Percentiles rank a stretch among this genome's conserved stretches.
Evolutionary conservation across 495 filamentous ascomycete species (phyloP).

Genomic region (Pyronema omphalodes): DNA sequence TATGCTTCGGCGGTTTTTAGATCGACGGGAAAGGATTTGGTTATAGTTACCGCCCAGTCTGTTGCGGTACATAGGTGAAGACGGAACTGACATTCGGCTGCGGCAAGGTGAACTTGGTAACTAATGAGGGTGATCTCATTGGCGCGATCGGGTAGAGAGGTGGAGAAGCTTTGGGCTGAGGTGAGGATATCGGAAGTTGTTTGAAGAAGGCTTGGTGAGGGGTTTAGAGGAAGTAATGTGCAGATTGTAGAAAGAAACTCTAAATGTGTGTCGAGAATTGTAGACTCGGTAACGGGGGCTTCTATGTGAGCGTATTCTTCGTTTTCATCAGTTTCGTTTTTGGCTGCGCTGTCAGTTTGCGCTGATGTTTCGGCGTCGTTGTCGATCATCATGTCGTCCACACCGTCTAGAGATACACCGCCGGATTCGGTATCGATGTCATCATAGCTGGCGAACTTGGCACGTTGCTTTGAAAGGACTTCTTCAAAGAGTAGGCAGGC

Average conservation of each 20-base stretch:
- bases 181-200: background rate
- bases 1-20: conserved; percentile 31
- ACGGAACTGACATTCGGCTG: conserved; percentile 39
- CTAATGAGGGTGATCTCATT: conserved; percentile 33
- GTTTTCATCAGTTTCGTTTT: background rate
- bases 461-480: conserved; percentile 8
- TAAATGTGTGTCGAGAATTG: background rate
- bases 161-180: background rate
- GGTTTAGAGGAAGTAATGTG: background rate
- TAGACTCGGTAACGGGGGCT: background rate
- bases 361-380: background rate
- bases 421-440: background rate
- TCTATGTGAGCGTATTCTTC: background rate
- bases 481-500: conserved; percentile 13
- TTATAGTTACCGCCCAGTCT: conserved; percentile 35
- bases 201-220: background rate
- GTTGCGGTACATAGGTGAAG: conserved; percentile 23
- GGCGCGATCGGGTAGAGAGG: conserved; percentile 5
- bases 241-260: background rate
- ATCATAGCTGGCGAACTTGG: background rate
- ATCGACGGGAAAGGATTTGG: conserved; percentile 29
- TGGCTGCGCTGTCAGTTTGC: background rate
- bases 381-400: background rate
- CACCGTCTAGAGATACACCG: background rate
- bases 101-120: conserved; percentile 34